Conservation (phyloP, 2,329 filamentous ascomycete species). For the Calonectria pteridis region DNA sequence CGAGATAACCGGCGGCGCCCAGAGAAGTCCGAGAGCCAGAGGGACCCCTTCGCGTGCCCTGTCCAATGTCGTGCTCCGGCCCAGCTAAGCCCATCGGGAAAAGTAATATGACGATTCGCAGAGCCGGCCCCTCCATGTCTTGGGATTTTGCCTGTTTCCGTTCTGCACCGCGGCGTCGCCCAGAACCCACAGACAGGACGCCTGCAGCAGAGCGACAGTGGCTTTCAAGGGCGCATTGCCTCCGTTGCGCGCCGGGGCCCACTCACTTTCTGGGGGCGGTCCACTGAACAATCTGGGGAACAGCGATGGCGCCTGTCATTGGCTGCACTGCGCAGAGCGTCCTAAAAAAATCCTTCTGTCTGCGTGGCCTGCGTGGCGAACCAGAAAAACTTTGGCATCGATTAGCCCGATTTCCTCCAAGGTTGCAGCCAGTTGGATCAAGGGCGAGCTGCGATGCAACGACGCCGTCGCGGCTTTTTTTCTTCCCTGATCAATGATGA, state of each 20-base stretch:
- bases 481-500: neutral
- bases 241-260: constrained; percentile 1
- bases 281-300: constrained; percentile 27
- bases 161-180: neutral
- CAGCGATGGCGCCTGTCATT: constrained; percentile 2
- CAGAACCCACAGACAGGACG: constrained; percentile 13
- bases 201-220: constrained; percentile 16
- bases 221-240: neutral
- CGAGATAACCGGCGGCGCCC: constrained; percentile 11
- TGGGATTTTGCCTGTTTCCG: constrained; percentile 17
- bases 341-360: neutral
- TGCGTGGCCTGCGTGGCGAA: constrained; percentile 17
- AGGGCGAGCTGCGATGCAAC: constrained; percentile 38
- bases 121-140: neutral
- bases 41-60: neutral
- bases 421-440: constrained; percentile 13
- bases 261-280: constrained; percentile 1
- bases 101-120: constrained; percentile 7
- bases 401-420: constrained; percentile 10
- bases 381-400: constrained; percentile 22
- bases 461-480: constrained; percentile 15
- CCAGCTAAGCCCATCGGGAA: constrained; percentile 7
- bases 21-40: neutral
- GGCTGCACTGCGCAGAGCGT: neutral
- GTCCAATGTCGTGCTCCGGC: constrained; percentile 2